A percentile compares a stretch with the other conserved stretches of the same genome.
These are phyloP conservation scores for Colletotrichum tropicale DNA, from an alignment of 2,329 filamentous ascomycete genomes.

Conservation along the genomic window DNA sequence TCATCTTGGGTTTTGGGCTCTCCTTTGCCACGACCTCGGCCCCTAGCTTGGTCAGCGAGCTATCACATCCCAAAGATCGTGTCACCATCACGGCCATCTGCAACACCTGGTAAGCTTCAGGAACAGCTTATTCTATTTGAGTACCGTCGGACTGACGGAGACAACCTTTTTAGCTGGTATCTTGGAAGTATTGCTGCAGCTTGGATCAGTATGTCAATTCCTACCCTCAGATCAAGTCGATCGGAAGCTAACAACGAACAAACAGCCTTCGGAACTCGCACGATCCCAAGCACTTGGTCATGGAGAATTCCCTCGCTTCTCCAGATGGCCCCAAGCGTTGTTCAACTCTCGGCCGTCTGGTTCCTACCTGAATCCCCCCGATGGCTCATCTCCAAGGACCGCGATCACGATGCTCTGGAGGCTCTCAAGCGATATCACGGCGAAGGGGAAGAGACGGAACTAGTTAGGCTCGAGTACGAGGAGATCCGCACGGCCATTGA, in stretches of 20 bases:
- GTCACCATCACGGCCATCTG: conserved; percentile 57
- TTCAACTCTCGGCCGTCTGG: conserved; percentile 40
- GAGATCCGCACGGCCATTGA: conserved; percentile 43
- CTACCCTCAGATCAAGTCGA: not conserved
- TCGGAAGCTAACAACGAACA: not conserved
- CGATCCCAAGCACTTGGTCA: conserved; percentile 40
- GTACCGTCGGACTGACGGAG: not conserved
- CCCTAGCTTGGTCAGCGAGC: conserved; percentile 55
- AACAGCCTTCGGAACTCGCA: conserved; percentile 42
- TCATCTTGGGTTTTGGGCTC: conserved; percentile 59
- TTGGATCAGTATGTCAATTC: conserved; percentile 33
- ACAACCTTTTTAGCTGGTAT: conserved; percentile 42
- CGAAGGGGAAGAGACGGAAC: conserved; percentile 55
- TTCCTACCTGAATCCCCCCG: conserved; percentile 67
- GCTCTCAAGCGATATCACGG: conserved; percentile 62
- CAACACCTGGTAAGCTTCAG: conserved; percentile 38
- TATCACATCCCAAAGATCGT: conserved; percentile 58
- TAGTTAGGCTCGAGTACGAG: conserved; percentile 56
- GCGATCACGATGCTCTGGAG: conserved; percentile 53
- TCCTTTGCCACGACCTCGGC: conserved; percentile 55
- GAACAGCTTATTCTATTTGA: accelerated
- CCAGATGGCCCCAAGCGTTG: conserved; percentile 23
- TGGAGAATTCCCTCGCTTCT: conserved; percentile 33
- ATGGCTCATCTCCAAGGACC: conserved; percentile 63
- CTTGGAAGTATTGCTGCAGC: conserved; percentile 48